Evolutionary conservation across 129 eudicot species (phyloP), one percentile per base, ranked within the genome.

Genomic region (Calendula officinalis): DNA sequence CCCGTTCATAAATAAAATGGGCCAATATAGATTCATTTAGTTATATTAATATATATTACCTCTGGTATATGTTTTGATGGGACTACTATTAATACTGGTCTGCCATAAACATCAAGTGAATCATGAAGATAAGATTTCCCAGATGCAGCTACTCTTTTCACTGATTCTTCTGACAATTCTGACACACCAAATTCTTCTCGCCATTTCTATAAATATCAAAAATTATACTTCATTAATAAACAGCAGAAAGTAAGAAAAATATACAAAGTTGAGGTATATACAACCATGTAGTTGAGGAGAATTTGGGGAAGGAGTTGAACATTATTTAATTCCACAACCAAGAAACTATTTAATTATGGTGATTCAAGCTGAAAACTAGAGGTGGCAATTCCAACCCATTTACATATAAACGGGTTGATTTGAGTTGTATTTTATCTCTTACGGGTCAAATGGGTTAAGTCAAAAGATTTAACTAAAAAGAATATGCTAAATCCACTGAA

Each of bases 61-160:
- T 81, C 88, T 34, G 94, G 90, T 7, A 80, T 42, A 82, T 88
- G 96, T 71, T 94, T 94, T 64, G 96, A 77, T 53, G 95, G 87
- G 27, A 74, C 89, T 44, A 94, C 95, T 65, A 92, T 71, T 44
- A 88, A 50, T 58, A 88, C 95, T 7, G 99, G 96, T 44, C 95
- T 79, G 64, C 73, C 82, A 46, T 75, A 33, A 40, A 85, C 83
- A 83, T 94, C 96, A 71, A 86, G 87, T 34, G 65, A 62, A 80
- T 88, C 92, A 65, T 88, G 99, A 69, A 94, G 69, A 66, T 79
- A 88, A 39, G 91, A 73, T 70, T 94, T 94, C 15, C 99, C 96
- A 7, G 87, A 85, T 71, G 77, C 73, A 63, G 96, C 91, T 56
- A 42, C 85, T 69, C 57, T 63, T 60, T 68, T 77, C 45, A 92